Percentiles rank a stretch among this genome's conserved stretches.
These are phyloP conservation scores for Fusarium proliferatum DNA, from an alignment of 2,329 filamentous ascomycete species.

Conservation along the genomic window DNA sequence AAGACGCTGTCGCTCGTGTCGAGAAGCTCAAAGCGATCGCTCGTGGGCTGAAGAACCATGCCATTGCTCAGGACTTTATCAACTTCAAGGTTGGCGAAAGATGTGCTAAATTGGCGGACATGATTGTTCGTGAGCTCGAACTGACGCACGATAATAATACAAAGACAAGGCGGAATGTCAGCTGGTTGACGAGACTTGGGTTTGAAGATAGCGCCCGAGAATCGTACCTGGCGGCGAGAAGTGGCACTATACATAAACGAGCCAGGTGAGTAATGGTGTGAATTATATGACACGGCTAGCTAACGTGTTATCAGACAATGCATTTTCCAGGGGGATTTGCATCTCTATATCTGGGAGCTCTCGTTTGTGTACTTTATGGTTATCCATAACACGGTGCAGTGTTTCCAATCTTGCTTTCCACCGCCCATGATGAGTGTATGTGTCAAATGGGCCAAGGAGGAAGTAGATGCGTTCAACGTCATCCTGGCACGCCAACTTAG, in stretches of 20 bases:
- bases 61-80: constrained; percentile 90
- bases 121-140: constrained; percentile 81
- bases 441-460: constrained; percentile 98
- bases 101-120: constrained; percentile 78
- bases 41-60: constrained; percentile 84
- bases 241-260: constrained; percentile 81
- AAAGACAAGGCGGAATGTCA: constrained; percentile 83
- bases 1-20: constrained; percentile 83
- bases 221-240: constrained; percentile 84
- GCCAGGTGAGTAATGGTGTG: constrained; percentile 69
- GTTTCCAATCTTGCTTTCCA: constrained; percentile 89
- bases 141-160: constrained; percentile 80
- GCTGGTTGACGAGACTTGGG: constrained; percentile 86
- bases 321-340: constrained; percentile 93
- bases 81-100: constrained; percentile 90
- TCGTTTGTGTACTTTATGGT: constrained; percentile 96
- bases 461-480: constrained; percentile 90
- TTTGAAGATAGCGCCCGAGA: constrained; percentile 92
- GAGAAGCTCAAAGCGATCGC: constrained; percentile 87
- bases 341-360: constrained; percentile 92
- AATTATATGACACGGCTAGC: neutral
- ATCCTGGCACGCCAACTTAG: constrained; percentile 87
- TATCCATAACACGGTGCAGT: constrained; percentile 91
- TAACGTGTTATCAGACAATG: constrained; percentile 74
- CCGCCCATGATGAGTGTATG: constrained; percentile 90